phyloP scores from a whole-genome alignment of 495 filamentous ascomycete species.

The Daldinia caldariorum region DNA sequence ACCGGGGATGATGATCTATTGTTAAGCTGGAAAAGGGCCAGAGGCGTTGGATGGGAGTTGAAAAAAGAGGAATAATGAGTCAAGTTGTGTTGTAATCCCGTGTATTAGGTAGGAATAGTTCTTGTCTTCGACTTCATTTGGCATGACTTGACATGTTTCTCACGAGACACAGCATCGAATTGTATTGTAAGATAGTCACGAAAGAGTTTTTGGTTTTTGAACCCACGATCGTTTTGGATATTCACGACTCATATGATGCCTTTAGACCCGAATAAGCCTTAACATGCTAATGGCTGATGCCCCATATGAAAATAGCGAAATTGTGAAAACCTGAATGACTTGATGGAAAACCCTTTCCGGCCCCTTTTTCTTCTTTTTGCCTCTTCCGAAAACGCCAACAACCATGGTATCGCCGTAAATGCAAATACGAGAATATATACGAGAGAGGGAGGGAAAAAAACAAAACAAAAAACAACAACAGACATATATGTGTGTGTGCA shows the following conservation, averaged over 20 bases:
- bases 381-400: constrained; percentile 47
- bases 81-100: constrained; percentile 2
- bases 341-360: background rate
- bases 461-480: constrained; percentile 1
- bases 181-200: constrained; percentile 42
- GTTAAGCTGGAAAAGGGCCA: constrained; percentile 22
- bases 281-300: background rate
- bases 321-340: constrained; percentile 10
- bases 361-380: constrained; percentile 22
- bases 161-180: constrained; percentile 3
- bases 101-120: constrained; percentile 23
- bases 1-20: constrained; percentile 35
- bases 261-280: background rate
- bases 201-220: constrained; percentile 6
- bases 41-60: constrained; percentile 1
- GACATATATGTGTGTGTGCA: background rate
- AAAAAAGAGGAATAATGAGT: constrained; percentile 24
- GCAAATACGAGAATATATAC: constrained; percentile 41
- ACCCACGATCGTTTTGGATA: background rate
- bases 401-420: constrained; percentile 50
- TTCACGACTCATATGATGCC: constrained; percentile 1
- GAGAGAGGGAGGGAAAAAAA: constrained; percentile 3
- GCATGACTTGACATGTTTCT: constrained; percentile 22
- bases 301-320: constrained; percentile 3
- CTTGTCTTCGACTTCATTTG: constrained; percentile 24